Evolutionary conservation across 371 early-diverging fungal species (phyloP).

Genomic region (Capniomyces stellatus): DNA sequence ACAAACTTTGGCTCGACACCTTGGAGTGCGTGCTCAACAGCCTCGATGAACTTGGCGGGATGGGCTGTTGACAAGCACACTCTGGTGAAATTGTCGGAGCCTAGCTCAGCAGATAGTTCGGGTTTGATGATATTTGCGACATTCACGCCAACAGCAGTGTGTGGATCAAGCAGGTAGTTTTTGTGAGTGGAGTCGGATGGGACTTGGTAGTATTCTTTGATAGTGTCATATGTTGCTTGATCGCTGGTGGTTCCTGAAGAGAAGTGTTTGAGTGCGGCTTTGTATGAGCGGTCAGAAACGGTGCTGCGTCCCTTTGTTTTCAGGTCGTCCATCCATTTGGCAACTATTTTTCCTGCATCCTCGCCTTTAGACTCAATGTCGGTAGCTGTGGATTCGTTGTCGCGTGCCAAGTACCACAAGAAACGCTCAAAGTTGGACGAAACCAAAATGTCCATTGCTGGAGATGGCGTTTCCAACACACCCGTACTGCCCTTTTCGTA

Average conservation of each 20-base stretch:
- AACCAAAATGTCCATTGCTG: conserved; percentile 94
- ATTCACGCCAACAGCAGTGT: conserved; percentile 85
- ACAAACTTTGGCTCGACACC: conserved; percentile 25
- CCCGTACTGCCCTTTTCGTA: conserved; percentile 43
- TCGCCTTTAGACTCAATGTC: conserved; percentile 21
- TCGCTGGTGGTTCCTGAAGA: conserved; percentile 60
- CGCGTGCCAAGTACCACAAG: conserved; percentile 71
- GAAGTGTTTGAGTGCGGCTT: conserved; percentile 51
- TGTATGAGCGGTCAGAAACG: conserved; percentile 39
- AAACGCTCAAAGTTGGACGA: conserved; percentile 93
- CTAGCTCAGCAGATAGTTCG: conserved; percentile 8
- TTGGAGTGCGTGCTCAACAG: conserved; percentile 63
- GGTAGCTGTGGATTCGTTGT: conserved; percentile 18
- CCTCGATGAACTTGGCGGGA: conserved; percentile 90
- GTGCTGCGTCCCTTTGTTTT: conserved; percentile 49
- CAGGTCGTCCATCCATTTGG: conserved; percentile 64
- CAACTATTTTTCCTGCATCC: conserved; percentile 38
- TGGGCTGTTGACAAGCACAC: conserved; percentile 84
- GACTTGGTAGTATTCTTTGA: conserved; percentile 33
- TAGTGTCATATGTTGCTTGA: conserved; percentile 46
- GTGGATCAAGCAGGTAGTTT: conserved; percentile 80
- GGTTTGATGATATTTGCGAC: conserved; percentile 43
- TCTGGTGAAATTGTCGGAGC: conserved; percentile 14
- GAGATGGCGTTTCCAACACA: conserved; percentile 71
- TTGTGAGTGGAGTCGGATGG: conserved; percentile 20